Base-by-base conservation (phyloP, 768 basidiomycete species). In the Lactarius hengduanensis region DNA sequence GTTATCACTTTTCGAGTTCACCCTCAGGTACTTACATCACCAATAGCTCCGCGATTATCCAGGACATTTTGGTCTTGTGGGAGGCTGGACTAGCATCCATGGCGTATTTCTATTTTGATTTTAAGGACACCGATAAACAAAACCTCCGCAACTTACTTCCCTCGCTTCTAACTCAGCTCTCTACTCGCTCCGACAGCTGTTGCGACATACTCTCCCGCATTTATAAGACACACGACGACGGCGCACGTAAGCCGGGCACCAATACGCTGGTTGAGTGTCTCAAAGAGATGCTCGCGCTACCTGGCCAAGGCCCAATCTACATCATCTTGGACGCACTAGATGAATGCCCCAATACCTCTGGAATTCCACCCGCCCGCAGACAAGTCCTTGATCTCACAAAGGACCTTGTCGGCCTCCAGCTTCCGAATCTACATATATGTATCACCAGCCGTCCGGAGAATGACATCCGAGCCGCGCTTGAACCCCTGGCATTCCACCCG, bases 41-140 rank as follows among this genome's bases (percentile, higher is more conserved):
- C 53, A 54, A 13, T 28, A 60, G 59, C 36, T 60, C 59, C 15
- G 38, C 59, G 4, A 15, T 60, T 30, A 60, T 60, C 30, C 32
- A 45, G 6, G 50, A 50, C 50, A 50, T 50, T 0, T 15, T 26
- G 13, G 50, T 22, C 0, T 15, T 26, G 50, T 11, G 13, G 22
- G 50, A 50, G 4, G 59, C 36, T 30, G 56, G 56, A 36, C 30
- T 34, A 13, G 56, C 16, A 18, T 20, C 56, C 2, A 57, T 57
- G 16, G 59, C 38, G 0, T 59, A 59, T 7, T 59, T 59, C 18
- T 43, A 59, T 26, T 59, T 34, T 11, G 50, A 50, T 50, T 50
- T 50, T 6, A 50, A 13, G 50, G 50, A 50, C n/a, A 50, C 50
- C 22, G 22, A 50, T 50, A 50, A 50, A 15, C 50, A 50, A 50